Evolutionary conservation across 176 grass and related monocot species (phyloP), one percentile per base, ranked within the genome.

Genomic region (Luzula sylvatica): DNA sequence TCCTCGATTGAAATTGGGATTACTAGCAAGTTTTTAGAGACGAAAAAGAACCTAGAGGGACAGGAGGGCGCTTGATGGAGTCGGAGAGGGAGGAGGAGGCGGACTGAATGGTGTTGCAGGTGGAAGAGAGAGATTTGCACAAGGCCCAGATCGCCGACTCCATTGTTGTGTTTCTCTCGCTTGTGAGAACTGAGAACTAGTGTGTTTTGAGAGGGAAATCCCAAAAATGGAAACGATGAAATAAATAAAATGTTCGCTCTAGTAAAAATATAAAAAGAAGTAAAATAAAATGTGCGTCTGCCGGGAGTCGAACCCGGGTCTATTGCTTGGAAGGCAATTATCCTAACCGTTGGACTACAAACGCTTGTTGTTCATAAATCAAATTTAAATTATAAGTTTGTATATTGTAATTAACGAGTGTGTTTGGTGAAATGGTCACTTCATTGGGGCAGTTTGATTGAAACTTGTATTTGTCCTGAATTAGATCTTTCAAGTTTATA

Each of bases 271-370:
- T n/a, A n/a, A n/a, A n/a, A n/a, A n/a, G n/a, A n/a, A 30, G 2
- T n/a, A 17, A 3, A 15, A 48, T 12, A 29, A 55, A 42, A 24
- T 5, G 0, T 86, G 77, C 73, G 66, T 86, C 5, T 78, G 81
- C 77, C 78, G 76, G 83, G 70, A 95, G 83, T 95, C 73, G 79
- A 95, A 88, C 83, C 73, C 79, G 76, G 80, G 70, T 85, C 82
- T 74, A 94, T 80, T 83, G 78, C 78, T 94, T 87, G 78, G 78
- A 80, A 87, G 68, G 65, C 78, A 87, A 82, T 96, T 89, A 89
- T 96, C 90, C 84, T 89, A 71, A 89, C 81, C 81, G 84, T 96
- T 96, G 90, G 84, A 86, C 81, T 96, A 89, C 90, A 86, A 70
- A 96, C 81, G 42, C 42, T 32, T 53, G 4, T 5, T 13, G 6